Evolutionary conservation across 805 yeast species (phyloP).

Genomic region (Ogataea naganishii): DNA sequence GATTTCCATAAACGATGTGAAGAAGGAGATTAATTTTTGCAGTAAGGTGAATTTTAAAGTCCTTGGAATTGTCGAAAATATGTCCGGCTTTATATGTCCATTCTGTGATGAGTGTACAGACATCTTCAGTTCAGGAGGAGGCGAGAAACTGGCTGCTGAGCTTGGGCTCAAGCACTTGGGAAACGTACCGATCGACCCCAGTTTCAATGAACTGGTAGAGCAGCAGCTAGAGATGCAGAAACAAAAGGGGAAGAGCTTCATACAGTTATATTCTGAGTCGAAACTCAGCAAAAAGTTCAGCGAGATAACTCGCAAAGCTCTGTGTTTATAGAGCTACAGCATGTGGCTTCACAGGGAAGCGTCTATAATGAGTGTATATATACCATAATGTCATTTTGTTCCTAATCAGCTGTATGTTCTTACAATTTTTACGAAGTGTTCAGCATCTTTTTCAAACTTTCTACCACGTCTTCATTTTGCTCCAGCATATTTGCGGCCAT

Average conservation of each 20-base stretch:
- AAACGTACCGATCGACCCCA: conserved; percentile 87
- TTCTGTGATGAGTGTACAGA: conserved; percentile 87
- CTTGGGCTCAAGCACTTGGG: conserved; percentile 68
- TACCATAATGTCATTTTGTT: not conserved
- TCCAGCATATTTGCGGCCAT: not conserved
- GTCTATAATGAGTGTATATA: not conserved
- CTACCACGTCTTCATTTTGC: not conserved
- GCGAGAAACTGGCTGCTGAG: conserved; percentile 56
- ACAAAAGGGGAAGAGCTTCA: conserved; percentile 23
- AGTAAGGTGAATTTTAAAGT: conserved; percentile 71
- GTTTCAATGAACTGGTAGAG: conserved; percentile 84
- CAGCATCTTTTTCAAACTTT: conserved; percentile 2
- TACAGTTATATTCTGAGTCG: conserved; percentile 27
- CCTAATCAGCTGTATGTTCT: not conserved
- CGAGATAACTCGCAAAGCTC: conserved; percentile 31
- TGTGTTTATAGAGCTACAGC: conserved; percentile 11
- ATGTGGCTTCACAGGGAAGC: too few species aligned
- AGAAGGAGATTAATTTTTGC: conserved; percentile 90
- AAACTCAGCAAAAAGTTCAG: conserved; percentile 36
- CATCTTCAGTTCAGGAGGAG: conserved; percentile 93
- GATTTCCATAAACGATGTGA: conserved; percentile 89
- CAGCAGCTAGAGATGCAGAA: conserved; percentile 56
- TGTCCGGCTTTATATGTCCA: conserved; percentile 96
- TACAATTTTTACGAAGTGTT: not conserved
- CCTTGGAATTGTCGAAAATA: conserved; percentile 86